Base-by-base conservation (phyloP, 306 rosid genomes). In the Hylodesmum podocarpum region DNA sequence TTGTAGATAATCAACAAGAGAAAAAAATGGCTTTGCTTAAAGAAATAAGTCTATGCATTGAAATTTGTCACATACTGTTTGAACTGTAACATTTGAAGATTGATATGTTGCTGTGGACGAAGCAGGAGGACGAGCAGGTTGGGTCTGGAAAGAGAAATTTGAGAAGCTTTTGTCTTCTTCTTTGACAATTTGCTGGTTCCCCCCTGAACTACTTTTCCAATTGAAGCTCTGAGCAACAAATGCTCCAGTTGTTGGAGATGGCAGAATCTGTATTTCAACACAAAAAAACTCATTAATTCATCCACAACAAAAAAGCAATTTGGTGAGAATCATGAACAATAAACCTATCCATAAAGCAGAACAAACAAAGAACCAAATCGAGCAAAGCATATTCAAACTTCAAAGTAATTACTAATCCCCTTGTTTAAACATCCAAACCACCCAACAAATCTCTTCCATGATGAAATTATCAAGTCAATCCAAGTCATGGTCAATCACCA, bases 221-320 rank as follows among this genome's bases (percentile, higher is more conserved):
- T 85, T 86, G 80, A 64, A 86, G 37, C 83, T 62, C 10, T 86
- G 96, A 80, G 88, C 75, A 40, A 87, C 87, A 80, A 86, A 87
- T 44, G 88, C 68, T 50, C 98, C 98, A 2, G 98, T 94, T 16
- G 98, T 94, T 62, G 98, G 98, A 82, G 98, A 94, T 14, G 98
- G 96, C 73, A 91, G 80, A 87, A 78, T 66, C 97, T 91, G 75
- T 31, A 66, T 22, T 7, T 4, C 66, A 3, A 24, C 5, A 80
- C 41, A 43, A 51, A 43, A 51, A 33, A 12, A 19, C 66, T 25
- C 67, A 57, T 79, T 10, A 73, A 68, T 54, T 47, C 53, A 59
- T 59, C 39, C 34, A 28, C 1, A 21, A 27, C 39, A 49, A 4
- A 4, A 19, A 49, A 62, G 6, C 33, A 46, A 64, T 2, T 29